phyloP scores from a whole-genome alignment of 73 alveolate genomes.

The Tetrahymena malaccensis region DNA sequence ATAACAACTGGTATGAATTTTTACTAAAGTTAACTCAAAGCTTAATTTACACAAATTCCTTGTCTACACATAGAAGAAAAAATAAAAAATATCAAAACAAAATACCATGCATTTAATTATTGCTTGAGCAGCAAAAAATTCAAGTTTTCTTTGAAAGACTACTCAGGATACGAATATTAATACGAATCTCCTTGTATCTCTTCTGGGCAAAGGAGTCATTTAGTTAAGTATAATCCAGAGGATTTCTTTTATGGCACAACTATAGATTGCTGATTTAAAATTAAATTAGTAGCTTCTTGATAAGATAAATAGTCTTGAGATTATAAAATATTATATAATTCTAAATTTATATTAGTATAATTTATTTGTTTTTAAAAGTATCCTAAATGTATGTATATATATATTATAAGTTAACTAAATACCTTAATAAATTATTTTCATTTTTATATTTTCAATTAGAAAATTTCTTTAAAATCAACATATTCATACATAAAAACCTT shows the following conservation, averaged over 20 bases:
- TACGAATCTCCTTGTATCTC: neutral
- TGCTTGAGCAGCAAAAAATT: neutral
- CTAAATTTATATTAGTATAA: too few relatives aligned
- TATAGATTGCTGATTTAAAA: neutral
- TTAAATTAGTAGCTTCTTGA: too few relatives aligned
- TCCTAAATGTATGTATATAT: too few relatives aligned
- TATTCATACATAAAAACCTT: too few relatives aligned
- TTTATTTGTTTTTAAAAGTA: too few relatives aligned
- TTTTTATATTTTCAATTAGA: too few relatives aligned
- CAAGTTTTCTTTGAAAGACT: neutral
- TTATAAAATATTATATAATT: too few relatives aligned
- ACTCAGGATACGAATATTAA: neutral
- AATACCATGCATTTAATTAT: neutral
- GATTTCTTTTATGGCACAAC: neutral
- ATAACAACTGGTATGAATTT: neutral
- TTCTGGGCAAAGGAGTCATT: neutral
- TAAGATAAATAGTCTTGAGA: too few relatives aligned
- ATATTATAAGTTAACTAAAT: too few relatives aligned
- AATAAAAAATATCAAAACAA: neutral
- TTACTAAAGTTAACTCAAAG: neutral
- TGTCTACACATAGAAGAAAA: neutral
- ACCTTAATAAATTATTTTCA: too few relatives aligned
- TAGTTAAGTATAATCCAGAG: neutral
- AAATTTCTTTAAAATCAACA: too few relatives aligned
- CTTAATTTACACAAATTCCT: neutral